Evolutionary conservation across 2,329 filamentous ascomycete species (phyloP).

Genomic region (Cladorrhinum sp.): DNA sequence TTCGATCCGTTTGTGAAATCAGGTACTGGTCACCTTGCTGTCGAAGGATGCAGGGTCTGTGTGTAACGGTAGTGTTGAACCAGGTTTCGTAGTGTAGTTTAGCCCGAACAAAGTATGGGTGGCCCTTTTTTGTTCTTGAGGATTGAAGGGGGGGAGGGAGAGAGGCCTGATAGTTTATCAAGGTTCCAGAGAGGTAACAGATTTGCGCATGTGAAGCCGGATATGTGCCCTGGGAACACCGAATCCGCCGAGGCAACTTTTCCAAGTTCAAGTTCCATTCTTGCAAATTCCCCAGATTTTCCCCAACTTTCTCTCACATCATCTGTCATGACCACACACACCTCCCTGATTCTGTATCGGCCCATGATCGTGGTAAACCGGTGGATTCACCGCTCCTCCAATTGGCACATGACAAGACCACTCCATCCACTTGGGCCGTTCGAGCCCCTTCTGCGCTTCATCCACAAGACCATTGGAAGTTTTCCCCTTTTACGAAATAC

Average conservation of each 20-base stretch:
- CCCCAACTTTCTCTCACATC: not conserved
- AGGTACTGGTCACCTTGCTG: constrained; percentile 4
- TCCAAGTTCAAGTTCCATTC: not conserved
- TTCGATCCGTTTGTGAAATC: constrained; percentile 15
- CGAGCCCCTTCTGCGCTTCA: not conserved
- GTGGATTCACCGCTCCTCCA: not conserved
- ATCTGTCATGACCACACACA: too few species aligned
- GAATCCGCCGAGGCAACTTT: constrained; percentile 24
- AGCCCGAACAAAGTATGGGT: not conserved
- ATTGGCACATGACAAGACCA: not conserved
- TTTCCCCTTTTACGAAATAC: not conserved
- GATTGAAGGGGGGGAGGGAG: not conserved
- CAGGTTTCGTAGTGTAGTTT: too few species aligned
- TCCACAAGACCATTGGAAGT: too few species aligned
- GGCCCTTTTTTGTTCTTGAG: not conserved
- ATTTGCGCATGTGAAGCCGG: constrained; percentile 21
- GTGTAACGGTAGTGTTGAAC: constrained; percentile 6
- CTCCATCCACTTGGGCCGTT: not conserved
- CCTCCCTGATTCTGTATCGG: not conserved
- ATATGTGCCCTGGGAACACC: not conserved
- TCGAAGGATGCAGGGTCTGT: not conserved
- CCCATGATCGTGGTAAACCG: not conserved
- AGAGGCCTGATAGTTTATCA: not conserved
- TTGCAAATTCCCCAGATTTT: not conserved
- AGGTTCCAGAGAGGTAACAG: not conserved